phyloP scores from a whole-genome alignment of 768 basidiomycete species.

The Leccinum boreale region DNA sequence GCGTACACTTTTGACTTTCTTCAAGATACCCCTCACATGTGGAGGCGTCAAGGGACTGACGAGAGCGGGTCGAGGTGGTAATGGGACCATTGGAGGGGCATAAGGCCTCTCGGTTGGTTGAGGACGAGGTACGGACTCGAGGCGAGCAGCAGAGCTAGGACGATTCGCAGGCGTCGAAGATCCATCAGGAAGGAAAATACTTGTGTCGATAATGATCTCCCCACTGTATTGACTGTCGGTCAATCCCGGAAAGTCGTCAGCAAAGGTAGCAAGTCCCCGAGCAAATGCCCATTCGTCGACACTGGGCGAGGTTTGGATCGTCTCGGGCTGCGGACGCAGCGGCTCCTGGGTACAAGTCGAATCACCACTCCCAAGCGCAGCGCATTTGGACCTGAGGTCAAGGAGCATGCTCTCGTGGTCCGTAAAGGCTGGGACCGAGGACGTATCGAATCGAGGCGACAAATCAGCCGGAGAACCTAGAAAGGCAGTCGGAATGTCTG shows the following conservation, averaged over 20 bases:
- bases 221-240: slow-evolving; percentile 1
- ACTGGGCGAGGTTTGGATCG: slow-evolving; percentile 9
- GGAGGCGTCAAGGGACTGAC: slow-evolving; percentile 26
- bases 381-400: slow-evolving; percentile 32
- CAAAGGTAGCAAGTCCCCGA: slow-evolving; percentile 28
- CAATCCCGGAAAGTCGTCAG: slow-evolving; percentile 12
- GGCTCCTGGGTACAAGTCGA: slow-evolving; percentile 10
- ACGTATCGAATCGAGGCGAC: slow-evolving; percentile 28
- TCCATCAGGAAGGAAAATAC: slow-evolving; percentile 11
- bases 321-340: not conserved
- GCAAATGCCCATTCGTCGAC: slow-evolving; percentile 38
- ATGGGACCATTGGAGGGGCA: slow-evolving; percentile 19
- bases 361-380: slow-evolving; percentile 20
- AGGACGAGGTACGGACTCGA: slow-evolving; percentile 2
- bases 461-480: slow-evolving; percentile 34
- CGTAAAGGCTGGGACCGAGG: slow-evolving; percentile 17
- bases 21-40: slow-evolving; percentile 36
- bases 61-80: slow-evolving; percentile 22
- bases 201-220: slow-evolving; percentile 3
- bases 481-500: slow-evolving; percentile 43
- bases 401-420: slow-evolving; percentile 37
- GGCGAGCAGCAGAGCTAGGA: not conserved
- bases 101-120: slow-evolving; percentile 3
- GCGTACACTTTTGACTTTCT: slow-evolving; percentile 39
- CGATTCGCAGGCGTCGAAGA: slow-evolving; percentile 11